Conservation (phyloP, 2,329 filamentous ascomycete species). For the Ophiostoma tasmaniense region DNA sequence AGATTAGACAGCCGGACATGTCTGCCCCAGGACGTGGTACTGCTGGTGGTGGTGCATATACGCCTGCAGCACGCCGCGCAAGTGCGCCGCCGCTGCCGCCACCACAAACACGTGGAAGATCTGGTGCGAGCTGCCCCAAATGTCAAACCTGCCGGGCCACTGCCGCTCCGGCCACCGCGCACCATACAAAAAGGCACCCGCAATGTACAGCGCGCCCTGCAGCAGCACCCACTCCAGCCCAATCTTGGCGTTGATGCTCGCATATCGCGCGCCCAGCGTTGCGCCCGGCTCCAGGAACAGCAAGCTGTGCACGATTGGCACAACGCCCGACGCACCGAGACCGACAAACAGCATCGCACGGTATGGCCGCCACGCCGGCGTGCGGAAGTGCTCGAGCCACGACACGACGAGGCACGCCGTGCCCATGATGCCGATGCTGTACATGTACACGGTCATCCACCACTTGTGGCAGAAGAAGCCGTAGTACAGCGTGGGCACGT, state of each 20-base stretch:
- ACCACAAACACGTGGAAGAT: slow-evolving; percentile 90
- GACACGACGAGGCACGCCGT: slow-evolving; percentile 68
- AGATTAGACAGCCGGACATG: slow-evolving; percentile 31
- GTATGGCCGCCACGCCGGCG: slow-evolving; percentile 74
- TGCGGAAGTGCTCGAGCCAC: slow-evolving; percentile 74
- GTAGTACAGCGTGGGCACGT: slow-evolving; percentile 81
- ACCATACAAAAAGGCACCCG: slow-evolving; percentile 79
- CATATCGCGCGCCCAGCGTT: slow-evolving; percentile 47
- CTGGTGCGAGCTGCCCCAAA: slow-evolving; percentile 90
- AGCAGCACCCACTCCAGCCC: slow-evolving; percentile 71
- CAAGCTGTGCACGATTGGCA: slow-evolving; percentile 75
- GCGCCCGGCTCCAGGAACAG: slow-evolving; percentile 16
- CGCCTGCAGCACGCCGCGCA: slow-evolving; percentile 71
- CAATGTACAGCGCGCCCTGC: slow-evolving; percentile 76
- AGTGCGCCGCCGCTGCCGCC: slow-evolving; percentile 69
- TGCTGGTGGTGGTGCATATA: slow-evolving; percentile 65
- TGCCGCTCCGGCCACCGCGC: slow-evolving; percentile 76
- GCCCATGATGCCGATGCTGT: slow-evolving; percentile 69
- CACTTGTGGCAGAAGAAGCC: slow-evolving; percentile 64
- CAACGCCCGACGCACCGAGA: slow-evolving; percentile 73
- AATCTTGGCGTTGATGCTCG: slow-evolving; percentile 61
- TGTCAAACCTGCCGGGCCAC: slow-evolving; percentile 72
- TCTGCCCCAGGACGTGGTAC: slow-evolving; percentile 47
- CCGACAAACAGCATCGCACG: slow-evolving; percentile 82
- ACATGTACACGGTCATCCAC: slow-evolving; percentile 64